A percentile compares a stretch with the other conserved stretches of the same genome.
These are phyloP conservation scores for Discostella stelligeroides DNA, from an alignment of 108 stramenopile genomes.

Conservation along the genomic window DNA sequence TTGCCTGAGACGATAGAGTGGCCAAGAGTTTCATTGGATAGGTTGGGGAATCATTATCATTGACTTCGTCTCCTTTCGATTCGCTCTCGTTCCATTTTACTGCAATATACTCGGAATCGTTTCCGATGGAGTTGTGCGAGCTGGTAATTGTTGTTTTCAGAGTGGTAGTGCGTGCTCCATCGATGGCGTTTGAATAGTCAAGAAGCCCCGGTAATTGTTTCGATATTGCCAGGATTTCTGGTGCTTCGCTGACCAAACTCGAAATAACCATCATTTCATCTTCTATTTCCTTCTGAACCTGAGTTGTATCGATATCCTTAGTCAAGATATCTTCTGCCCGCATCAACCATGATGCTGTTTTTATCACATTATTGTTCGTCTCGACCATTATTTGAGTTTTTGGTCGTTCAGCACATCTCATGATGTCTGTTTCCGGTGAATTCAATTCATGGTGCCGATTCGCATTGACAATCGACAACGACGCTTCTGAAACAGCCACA, in stretches of 20 bases:
- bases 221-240: slow-evolving; percentile 30
- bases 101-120: background rate
- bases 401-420: background rate
- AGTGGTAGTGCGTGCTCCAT: too few relatives aligned
- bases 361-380: slow-evolving; percentile 41
- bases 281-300: slow-evolving; percentile 38
- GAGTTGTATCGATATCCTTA: slow-evolving; percentile 8
- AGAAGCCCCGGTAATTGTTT: slow-evolving; percentile 26
- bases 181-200: background rate
- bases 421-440: background rate
- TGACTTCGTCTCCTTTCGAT: slow-evolving; percentile 4
- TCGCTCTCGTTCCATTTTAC: slow-evolving; percentile 24
- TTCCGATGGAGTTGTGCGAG: background rate
- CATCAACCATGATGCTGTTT: slow-evolving; percentile 77
- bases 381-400: slow-evolving; percentile 20
- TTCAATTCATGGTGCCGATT: background rate
- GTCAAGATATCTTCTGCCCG: slow-evolving; percentile 63
- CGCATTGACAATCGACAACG: slow-evolving; percentile 4
- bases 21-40: too few relatives aligned
- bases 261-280: slow-evolving; percentile 76
- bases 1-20: too few relatives aligned
- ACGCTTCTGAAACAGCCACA: slow-evolving; percentile 60
- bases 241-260: slow-evolving; percentile 67
- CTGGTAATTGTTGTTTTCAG: too few relatives aligned
- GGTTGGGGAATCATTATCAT: background rate